Conservation (phyloP, 805 yeast species). For the Starmerella riodocensis region DNA sequence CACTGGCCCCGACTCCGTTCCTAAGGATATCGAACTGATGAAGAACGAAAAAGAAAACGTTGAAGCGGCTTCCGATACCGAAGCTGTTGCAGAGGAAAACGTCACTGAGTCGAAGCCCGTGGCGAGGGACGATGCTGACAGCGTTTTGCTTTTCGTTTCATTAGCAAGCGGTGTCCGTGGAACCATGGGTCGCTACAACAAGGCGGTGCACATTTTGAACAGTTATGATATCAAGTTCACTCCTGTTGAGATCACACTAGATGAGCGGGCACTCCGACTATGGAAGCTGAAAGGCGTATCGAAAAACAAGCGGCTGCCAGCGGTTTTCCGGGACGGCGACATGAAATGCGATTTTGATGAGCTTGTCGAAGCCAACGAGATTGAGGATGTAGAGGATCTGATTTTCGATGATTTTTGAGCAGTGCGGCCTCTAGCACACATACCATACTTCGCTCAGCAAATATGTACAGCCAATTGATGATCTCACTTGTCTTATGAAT, state of each 20-base stretch:
- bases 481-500: too few species aligned
- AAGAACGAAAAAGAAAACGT: not conserved
- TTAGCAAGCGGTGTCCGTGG: slow-evolving; percentile 70
- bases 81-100: not conserved
- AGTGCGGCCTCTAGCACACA: too few species aligned
- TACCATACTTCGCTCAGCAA: too few species aligned
- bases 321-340: slow-evolving; percentile 65
- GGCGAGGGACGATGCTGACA: slow-evolving; percentile 8
- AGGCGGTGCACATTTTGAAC: slow-evolving; percentile 54
- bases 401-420: slow-evolving; percentile 24
- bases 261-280: slow-evolving; percentile 61
- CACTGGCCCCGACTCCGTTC: too few species aligned
- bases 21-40: not conserved
- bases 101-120: not conserved
- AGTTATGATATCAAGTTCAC: slow-evolving; percentile 58
- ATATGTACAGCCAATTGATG: too few species aligned
- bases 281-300: slow-evolving; percentile 55
- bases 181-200: slow-evolving; percentile 58
- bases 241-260: slow-evolving; percentile 70
- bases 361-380: slow-evolving; percentile 70
- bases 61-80: not conserved
- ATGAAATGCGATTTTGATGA: slow-evolving; percentile 77
- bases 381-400: slow-evolving; percentile 22
- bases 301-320: slow-evolving; percentile 60
- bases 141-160: slow-evolving; percentile 61